Conservation (phyloP, 768 basidiomycete genomes). For the Piloderma croceum region DNA sequence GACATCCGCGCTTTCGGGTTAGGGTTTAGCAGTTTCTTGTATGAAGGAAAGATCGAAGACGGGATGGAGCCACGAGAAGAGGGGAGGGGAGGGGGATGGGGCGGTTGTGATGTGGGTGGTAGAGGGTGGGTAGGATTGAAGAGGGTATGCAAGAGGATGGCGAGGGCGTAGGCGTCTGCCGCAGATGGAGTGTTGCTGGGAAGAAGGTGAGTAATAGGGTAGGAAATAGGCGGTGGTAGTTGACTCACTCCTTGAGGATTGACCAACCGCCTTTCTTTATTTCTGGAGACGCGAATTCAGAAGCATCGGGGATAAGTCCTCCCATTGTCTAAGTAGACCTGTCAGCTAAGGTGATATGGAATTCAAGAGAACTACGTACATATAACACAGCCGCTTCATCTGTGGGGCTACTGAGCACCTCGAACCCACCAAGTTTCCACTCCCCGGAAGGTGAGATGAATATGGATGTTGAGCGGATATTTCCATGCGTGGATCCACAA, state of each 20-base stretch:
- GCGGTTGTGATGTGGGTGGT: constrained; percentile 62
- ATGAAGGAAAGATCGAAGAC: constrained; percentile 62
- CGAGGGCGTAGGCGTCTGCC: constrained; percentile 84
- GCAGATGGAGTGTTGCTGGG: constrained; percentile 49
- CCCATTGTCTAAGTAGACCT: constrained; percentile 53
- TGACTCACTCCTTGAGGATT: constrained; percentile 69
- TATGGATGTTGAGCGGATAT: constrained; percentile 64
- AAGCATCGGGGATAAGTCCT: constrained; percentile 54
- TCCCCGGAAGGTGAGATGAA: constrained; percentile 93
- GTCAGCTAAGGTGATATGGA: constrained; percentile 11
- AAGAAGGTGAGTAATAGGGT: constrained; percentile 4
- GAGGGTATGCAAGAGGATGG: constrained; percentile 75
- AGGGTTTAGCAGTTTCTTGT: constrained; percentile 87
- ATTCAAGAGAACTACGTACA: constrained; percentile 42
- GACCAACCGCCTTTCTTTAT: constrained; percentile 86
- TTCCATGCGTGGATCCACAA: constrained; percentile 78
- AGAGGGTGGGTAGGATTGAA: constrained; percentile 83
- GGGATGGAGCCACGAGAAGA: constrained; percentile 78
- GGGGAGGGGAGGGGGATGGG: constrained; percentile 73
- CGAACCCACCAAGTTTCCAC: constrained; percentile 96
- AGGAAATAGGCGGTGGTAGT: background rate
- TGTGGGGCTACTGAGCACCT: constrained; percentile 76
- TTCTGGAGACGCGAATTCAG: constrained; percentile 71
- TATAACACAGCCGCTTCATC: constrained; percentile 77
- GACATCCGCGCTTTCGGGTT: constrained; percentile 76